These are phyloP conservation scores for Apiospora pterosperma DNA, from an alignment of 2,329 filamentous ascomycete genomes.

Conservation along the genomic window DNA sequence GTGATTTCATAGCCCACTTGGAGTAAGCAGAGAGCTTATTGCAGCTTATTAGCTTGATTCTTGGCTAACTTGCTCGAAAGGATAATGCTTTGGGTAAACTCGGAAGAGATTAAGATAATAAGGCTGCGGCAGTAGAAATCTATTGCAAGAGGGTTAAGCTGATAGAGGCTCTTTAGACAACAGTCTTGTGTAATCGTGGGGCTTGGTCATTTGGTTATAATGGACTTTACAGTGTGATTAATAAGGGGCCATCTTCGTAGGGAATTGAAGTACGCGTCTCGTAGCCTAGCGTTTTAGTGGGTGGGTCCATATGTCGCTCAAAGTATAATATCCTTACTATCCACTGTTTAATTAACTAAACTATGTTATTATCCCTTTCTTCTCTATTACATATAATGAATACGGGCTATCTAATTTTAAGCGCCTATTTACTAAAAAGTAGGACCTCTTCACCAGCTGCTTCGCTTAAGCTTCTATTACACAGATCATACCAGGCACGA, in stretches of 20 bases:
- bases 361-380: neutral
- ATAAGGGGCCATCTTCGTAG: neutral
- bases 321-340: neutral
- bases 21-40: neutral
- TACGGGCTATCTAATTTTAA: neutral
- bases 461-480: neutral
- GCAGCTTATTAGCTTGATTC: neutral
- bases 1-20: neutral
- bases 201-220: too few relatives aligned
- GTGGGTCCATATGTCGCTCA: neutral
- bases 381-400: neutral
- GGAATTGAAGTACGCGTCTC: too few relatives aligned
- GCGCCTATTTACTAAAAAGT: neutral
- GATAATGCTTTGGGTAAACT: neutral
- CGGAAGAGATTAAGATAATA: neutral
- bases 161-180: neutral
- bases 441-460: neutral
- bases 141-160: neutral
- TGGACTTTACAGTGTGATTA: neutral
- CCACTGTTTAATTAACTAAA: neutral
- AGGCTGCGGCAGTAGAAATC: neutral
- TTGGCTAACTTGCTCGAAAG: neutral
- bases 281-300: too few relatives aligned
- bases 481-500: neutral
- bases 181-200: too few relatives aligned